Percentiles rank a stretch among this genome's conserved stretches.
Evolutionary conservation across 2,329 filamentous ascomycete species (phyloP).

Genomic region (Ceratocystis huliohia): DNA sequence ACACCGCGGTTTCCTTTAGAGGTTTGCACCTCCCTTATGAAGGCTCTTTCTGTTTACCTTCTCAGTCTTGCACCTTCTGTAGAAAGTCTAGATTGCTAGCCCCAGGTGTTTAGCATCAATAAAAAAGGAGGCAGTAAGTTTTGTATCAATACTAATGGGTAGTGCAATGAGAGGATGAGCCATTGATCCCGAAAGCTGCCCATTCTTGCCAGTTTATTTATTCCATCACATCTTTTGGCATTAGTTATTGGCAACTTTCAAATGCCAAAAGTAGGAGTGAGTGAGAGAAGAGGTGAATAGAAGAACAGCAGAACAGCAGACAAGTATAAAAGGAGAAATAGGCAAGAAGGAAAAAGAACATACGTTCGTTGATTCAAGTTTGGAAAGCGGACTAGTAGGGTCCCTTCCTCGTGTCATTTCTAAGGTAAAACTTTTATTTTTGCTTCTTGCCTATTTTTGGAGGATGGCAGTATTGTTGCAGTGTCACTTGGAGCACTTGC

Average conservation of each 20-base stretch:
- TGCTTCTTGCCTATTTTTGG: not conserved
- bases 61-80: not conserved
- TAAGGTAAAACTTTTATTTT: not conserved
- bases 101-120: too few species aligned
- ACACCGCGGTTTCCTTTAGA: not conserved
- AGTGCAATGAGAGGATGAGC: too few species aligned
- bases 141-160: too few species aligned
- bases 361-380: not conserved
- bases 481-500: not conserved
- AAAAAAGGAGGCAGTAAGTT: too few species aligned
- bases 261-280: too few species aligned
- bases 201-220: too few species aligned
- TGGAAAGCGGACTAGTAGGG: not conserved
- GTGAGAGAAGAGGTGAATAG: not conserved
- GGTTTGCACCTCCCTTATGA: not conserved
- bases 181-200: too few species aligned
- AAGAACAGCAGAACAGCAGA: not conserved
- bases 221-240: too few species aligned
- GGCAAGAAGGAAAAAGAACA: not conserved
- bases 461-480: not conserved
- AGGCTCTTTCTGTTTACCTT: not conserved
- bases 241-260: too few species aligned
- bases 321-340: not conserved
- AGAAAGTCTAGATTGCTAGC: not conserved
- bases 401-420: not conserved